Evolutionary conservation across 192 early-diverging fungal genomes (phyloP).

Genomic region (Coemansia asiatica): DNA sequence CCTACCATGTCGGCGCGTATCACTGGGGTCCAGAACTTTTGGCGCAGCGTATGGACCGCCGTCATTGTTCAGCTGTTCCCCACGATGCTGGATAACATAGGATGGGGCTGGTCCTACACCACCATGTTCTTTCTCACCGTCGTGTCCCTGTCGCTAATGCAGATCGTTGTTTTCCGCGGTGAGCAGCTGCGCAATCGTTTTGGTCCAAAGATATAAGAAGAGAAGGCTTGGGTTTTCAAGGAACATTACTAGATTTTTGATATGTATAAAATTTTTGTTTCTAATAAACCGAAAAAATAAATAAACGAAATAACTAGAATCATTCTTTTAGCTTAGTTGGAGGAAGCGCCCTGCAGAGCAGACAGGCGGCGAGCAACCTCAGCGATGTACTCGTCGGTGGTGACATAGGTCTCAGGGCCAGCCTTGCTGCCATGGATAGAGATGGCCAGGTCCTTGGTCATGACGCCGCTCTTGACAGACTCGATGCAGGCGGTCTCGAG

Average conservation of each 20-base stretch:
- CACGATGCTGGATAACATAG: slow-evolving; percentile 39
- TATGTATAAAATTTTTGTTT: too few species aligned
- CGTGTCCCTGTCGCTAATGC: slow-evolving; percentile 21
- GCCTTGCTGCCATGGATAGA: slow-evolving; percentile 85
- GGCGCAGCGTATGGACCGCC: slow-evolving; percentile 50
- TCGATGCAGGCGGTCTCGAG: slow-evolving; percentile 89
- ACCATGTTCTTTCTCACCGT: slow-evolving; percentile 39
- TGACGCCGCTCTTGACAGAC: slow-evolving; percentile 77
- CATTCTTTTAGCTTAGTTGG: slow-evolving; percentile 13
- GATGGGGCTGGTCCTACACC: slow-evolving; percentile 54
- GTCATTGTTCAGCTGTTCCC: slow-evolving; percentile 48
- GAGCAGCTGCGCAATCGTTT: slow-evolving; percentile 24
- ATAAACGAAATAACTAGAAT: background rate
- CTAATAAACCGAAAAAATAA: background rate
- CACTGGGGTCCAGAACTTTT: slow-evolving; percentile 52
- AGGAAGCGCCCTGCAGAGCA: slow-evolving; percentile 24
- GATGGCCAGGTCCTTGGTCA: slow-evolving; percentile 99
- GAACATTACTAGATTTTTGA: too few species aligned
- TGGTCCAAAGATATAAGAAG: slow-evolving; percentile 21
- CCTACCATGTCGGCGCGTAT: slow-evolving; percentile 47
- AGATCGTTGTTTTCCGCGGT: slow-evolving; percentile 35
- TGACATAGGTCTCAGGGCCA: slow-evolving; percentile 78
- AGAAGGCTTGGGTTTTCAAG: too few species aligned
- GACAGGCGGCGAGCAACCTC: slow-evolving; percentile 70
- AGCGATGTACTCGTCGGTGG: slow-evolving; percentile 83